A percentile compares a stretch with the other conserved stretches of the same genome.
phyloP scores from a whole-genome alignment of 768 basidiomycete species.

The Atractiella rhizophila region DNA sequence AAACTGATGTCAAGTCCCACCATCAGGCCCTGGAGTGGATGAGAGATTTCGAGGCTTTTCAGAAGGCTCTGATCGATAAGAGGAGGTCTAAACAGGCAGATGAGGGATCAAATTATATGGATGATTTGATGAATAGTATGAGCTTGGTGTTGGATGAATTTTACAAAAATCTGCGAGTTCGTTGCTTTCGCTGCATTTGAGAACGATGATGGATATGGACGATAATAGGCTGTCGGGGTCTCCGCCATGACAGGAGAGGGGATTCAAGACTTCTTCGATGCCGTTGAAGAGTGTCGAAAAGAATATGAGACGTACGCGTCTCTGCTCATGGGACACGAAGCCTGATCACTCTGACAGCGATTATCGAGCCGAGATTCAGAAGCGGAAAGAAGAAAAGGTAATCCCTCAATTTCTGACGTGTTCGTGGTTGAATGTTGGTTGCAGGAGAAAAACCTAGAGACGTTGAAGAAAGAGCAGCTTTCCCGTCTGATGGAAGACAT shows the following conservation, averaged over 20 bases:
- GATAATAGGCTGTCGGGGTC: slow-evolving; percentile 61
- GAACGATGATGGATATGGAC: neutral
- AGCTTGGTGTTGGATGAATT: slow-evolving; percentile 93
- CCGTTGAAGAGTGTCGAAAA: slow-evolving; percentile 58
- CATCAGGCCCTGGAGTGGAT: slow-evolving; percentile 93
- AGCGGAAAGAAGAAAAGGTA: neutral
- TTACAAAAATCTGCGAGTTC: slow-evolving; percentile 77
- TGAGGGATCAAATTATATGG: slow-evolving; percentile 92
- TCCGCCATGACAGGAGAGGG: slow-evolving; percentile 91
- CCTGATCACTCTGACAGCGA: neutral
- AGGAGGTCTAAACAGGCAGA: slow-evolving; percentile 30
- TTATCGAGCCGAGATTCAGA: too few relatives aligned
- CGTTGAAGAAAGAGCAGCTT: slow-evolving; percentile 49
- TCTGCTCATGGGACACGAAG: too few relatives aligned
- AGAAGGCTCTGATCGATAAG: slow-evolving; percentile 40
- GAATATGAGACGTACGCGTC: slow-evolving; percentile 61
- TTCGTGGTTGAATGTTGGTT: slow-evolving; percentile 28
- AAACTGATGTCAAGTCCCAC: slow-evolving; percentile 75
- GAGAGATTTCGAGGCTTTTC: slow-evolving; percentile 89
- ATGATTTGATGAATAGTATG: slow-evolving; percentile 97
- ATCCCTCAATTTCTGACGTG: neutral
- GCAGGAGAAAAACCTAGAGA: slow-evolving; percentile 34
- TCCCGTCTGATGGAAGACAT: slow-evolving; percentile 55
- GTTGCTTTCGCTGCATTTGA: slow-evolving; percentile 10
- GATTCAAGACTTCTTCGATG: slow-evolving; percentile 68